phyloP scores from a whole-genome alignment of 192 early-diverging fungal species.

The Mortierella alpina region DNA sequence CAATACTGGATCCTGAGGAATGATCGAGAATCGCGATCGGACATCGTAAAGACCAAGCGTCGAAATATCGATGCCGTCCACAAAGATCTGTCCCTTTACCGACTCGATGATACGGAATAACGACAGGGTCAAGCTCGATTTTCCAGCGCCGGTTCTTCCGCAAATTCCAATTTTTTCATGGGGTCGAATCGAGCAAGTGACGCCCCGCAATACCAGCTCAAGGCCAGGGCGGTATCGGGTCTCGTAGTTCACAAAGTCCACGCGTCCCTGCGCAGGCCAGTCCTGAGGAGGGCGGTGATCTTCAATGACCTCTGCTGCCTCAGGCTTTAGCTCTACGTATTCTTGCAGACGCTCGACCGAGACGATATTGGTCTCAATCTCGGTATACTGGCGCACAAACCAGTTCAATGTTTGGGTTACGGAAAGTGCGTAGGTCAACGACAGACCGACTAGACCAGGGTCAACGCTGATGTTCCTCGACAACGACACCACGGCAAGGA shows the following conservation, averaged over 20 bases:
- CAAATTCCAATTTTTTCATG: conserved; percentile 85
- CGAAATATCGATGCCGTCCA: conserved; percentile 55
- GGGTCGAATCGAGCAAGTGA: conserved; percentile 61
- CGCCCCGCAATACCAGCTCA: conserved; percentile 79
- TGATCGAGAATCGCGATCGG: conserved; percentile 76
- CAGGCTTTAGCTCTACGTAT: conserved; percentile 82
- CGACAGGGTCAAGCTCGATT: conserved; percentile 62
- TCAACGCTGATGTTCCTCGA: conserved; percentile 67
- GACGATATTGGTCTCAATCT: conserved; percentile 89
- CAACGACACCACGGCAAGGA: conserved; percentile 77
- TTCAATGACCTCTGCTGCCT: conserved; percentile 80
- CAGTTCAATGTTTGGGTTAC: conserved; percentile 89
- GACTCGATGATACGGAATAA: conserved; percentile 66
- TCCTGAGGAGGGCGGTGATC: conserved; percentile 61
- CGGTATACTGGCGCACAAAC: conserved; percentile 88
- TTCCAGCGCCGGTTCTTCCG: conserved; percentile 64
- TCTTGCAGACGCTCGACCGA: conserved; percentile 85
- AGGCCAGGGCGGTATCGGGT: conserved; percentile 85
- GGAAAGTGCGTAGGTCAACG: conserved; percentile 75
- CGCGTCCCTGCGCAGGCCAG: conserved; percentile 85
- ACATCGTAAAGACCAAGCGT: conserved; percentile 68
- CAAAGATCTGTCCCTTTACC: conserved; percentile 64
- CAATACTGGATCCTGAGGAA: conserved; percentile 83
- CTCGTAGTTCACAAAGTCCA: conserved; percentile 83
- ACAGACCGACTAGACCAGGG: conserved; percentile 78